Conservation (phyloP, 306 rosid species). For the Notholithocarpus densiflorus region DNA sequence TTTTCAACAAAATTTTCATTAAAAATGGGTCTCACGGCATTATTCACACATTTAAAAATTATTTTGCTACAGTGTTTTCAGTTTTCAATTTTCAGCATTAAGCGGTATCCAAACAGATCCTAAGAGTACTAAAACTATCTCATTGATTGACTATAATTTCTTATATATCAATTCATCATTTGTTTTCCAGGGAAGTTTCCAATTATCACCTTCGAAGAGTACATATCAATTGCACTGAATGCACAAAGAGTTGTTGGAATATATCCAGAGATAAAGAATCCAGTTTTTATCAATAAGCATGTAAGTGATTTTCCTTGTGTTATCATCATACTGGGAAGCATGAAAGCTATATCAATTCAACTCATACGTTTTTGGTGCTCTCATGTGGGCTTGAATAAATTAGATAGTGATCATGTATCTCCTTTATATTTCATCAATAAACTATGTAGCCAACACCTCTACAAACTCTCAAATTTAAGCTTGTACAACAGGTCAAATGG, state of each 20-base stretch:
- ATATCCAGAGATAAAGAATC: conserved; percentile 91
- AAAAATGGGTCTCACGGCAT: rapidly evolving
- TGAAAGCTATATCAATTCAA: background rate
- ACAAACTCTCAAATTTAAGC: background rate
- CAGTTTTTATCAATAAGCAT: conserved; percentile 68
- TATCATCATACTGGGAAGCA: no score
- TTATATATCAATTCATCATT: conserved; percentile 2
- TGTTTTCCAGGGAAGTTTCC: conserved; percentile 56
- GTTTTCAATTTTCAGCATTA: no score
- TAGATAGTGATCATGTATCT: background rate
- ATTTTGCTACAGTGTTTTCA: no score
- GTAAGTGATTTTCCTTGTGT: conserved; percentile 50
- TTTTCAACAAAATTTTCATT: no score
- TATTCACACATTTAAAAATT: no score
- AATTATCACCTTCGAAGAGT: conserved; percentile 88
- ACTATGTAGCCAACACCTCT: background rate
- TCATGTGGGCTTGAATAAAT: no score
- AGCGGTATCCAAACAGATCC: no score
- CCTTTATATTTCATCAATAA: background rate
- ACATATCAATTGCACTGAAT: conserved; percentile 71
- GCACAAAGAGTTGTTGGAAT: conserved; percentile 92
- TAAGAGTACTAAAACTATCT: background rate
- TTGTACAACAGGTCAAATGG: conserved; percentile 78
- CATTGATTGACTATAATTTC: background rate
- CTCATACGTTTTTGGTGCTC: background rate